phyloP scores from a whole-genome alignment of 306 rosid genomes.

The Glycine tomentella region DNA sequence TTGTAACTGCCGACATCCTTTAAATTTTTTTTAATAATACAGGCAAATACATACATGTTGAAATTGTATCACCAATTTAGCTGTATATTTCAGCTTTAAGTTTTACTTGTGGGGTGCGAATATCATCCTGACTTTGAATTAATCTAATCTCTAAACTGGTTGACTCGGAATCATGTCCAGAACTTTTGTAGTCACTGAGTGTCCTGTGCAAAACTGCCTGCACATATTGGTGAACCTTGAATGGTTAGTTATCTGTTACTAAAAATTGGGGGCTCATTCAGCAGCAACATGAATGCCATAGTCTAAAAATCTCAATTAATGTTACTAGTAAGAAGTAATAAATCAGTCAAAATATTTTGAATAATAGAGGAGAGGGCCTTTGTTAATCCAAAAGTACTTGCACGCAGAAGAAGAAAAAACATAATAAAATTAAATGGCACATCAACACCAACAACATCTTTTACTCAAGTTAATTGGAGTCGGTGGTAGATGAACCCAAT shows the following conservation, averaged over 20 bases:
- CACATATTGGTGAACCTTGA: constrained; percentile 31
- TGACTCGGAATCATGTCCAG: constrained; percentile 67
- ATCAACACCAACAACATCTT: too few species aligned
- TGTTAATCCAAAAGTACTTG: constrained; percentile 2
- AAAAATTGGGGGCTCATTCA: not conserved
- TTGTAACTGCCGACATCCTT: too few species aligned
- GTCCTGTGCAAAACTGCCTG: constrained; percentile 80
- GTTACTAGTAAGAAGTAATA: not conserved
- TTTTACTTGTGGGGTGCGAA: constrained; percentile 65
- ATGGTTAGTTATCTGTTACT: constrained; percentile 15
- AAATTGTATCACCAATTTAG: constrained; percentile 40
- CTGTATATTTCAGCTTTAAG: constrained; percentile 66
- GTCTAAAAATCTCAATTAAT: constrained; percentile 25
- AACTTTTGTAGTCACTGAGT: constrained; percentile 58
- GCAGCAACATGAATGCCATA: not conserved
- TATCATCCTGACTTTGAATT: constrained; percentile 83
- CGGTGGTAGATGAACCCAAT: too few species aligned
- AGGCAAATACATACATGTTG: not conserved
- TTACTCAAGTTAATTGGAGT: too few species aligned
- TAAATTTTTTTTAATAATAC: too few species aligned
- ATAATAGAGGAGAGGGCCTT: constrained; percentile 4
- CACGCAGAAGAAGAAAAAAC: constrained; percentile 14
- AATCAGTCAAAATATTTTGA: not conserved
- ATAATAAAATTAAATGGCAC: constrained; percentile 12
- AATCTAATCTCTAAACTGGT: constrained; percentile 80